Conservation (phyloP, 257 asterid genomes). For the Scutellaria galericulata region DNA sequence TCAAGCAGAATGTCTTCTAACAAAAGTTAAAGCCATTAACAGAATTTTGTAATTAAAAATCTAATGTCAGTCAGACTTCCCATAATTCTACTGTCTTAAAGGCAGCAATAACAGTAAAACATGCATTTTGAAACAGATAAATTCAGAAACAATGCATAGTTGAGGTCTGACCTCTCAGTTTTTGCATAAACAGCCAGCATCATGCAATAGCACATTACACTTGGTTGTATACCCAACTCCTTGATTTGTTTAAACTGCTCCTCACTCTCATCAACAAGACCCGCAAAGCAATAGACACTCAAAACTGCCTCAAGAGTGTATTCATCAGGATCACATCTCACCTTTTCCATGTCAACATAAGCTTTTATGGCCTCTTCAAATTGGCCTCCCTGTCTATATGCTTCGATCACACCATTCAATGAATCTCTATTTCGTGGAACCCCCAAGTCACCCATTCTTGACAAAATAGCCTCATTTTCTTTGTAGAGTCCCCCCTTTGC, state of each 20-base stretch:
- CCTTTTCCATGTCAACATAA: slow-evolving; percentile 91
- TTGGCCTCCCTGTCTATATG: slow-evolving; percentile 90
- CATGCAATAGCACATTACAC: slow-evolving; percentile 96
- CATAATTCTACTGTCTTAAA: neutral
- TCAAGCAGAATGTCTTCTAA: slow-evolving; percentile 7
- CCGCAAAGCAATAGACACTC: slow-evolving; percentile 94
- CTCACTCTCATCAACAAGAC: slow-evolving; percentile 90
- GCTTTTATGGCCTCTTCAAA: slow-evolving; percentile 92
- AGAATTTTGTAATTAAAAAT: neutral
- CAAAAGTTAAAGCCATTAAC: neutral
- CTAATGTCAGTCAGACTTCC: neutral
- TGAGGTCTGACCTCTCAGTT: slow-evolving; percentile 66
- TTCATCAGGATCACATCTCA: slow-evolving; percentile 92
- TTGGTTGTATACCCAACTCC: slow-evolving; percentile 83
- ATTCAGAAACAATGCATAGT: slow-evolving; percentile 22
- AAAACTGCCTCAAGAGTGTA: slow-evolving; percentile 90
- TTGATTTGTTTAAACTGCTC: slow-evolving; percentile 85
- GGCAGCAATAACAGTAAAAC: slow-evolving; percentile 26
- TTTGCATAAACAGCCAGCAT: slow-evolving; percentile 83
- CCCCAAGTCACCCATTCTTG: slow-evolving; percentile 78
- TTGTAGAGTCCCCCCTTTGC: slow-evolving; percentile 94
- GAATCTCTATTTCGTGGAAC: slow-evolving; percentile 63
- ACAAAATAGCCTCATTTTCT: slow-evolving; percentile 75
- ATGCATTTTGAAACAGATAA: slow-evolving; percentile 31
- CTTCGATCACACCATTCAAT: slow-evolving; percentile 83